Base-by-base conservation (phyloP, 352 stramenopile genomes). In the Pilasporangium apinafurcum region DNA sequence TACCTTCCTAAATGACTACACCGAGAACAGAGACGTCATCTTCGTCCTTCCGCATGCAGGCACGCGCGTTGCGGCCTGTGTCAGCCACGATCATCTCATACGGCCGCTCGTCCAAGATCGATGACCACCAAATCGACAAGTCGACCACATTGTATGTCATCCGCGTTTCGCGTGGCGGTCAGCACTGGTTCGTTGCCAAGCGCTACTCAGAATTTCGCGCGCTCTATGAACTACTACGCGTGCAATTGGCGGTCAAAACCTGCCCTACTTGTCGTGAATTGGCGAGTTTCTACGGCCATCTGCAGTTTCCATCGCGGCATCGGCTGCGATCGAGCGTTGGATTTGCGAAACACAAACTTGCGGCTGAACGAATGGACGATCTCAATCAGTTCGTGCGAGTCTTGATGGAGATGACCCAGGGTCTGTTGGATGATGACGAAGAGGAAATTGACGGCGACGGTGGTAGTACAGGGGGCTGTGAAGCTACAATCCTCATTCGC, bases 161-260 rank as follows among this genome's bases (percentile, higher is more conserved):
- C 27, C 76, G 70, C 24, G 76, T 85, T 38, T 49, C 63, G 22
- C 73, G 59, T 33, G 69, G 65, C 38, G 67, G 71, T 12, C 32
- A 56, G 31, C 57, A 82, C 53, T 89, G 76, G 76, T 89, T 73
- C 44, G 73, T 89, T 26, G 76, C 76, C 51, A 71, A 77, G 29
- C 76, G 76, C 32, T 89, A 83, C 56, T 86, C 73, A 17, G 76
- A 86, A 54, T 89, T 89, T 48, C 76, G 76, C 24, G 58, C 56
- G 29, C 56, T 88, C 29, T 56, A 86, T 44, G 55, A 57, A 13
- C 48, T 51, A 28, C 56, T 89, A 16, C 53, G 53, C 24, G 42
- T 31, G 2, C 50, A 62, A 24, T 72, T 82, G 20, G 36, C 21
- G 16, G 48, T 10, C 26, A 13, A 56, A 20, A 7, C 24, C 20